Evolutionary conservation across 2,329 filamentous ascomycete genomes (phyloP).

Genomic region (Drechmeria coniospora): DNA sequence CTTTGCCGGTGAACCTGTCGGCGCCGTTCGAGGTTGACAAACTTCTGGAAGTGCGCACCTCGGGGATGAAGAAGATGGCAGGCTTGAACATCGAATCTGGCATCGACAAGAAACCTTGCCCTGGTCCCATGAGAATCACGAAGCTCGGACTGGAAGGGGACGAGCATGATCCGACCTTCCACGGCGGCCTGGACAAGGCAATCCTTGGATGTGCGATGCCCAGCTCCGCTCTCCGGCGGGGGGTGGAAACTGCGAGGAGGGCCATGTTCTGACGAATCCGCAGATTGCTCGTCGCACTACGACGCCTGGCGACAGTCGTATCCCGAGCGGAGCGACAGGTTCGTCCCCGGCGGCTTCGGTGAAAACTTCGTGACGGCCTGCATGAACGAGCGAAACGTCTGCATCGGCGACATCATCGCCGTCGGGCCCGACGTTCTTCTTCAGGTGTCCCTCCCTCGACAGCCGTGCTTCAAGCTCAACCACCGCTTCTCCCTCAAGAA

Average conservation of each 20-base stretch:
- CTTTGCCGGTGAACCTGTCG: conserved; percentile 17
- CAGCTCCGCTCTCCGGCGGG: background rate
- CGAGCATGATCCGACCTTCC: conserved; percentile 45
- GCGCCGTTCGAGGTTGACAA: conserved; percentile 30
- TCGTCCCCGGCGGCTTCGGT: conserved; percentile 44
- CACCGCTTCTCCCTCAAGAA: conserved; percentile 49
- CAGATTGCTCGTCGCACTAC: conserved; percentile 47
- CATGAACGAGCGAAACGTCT: conserved; percentile 49
- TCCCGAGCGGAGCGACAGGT: conserved; percentile 32
- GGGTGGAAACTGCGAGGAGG: background rate
- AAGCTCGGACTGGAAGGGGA: conserved; percentile 39
- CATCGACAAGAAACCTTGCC: conserved; percentile 36
- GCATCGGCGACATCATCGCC: conserved; percentile 45
- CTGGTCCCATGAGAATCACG: conserved; percentile 28
- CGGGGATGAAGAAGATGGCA: conserved; percentile 38
- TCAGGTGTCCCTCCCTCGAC: conserved; percentile 44
- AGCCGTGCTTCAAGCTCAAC: conserved; percentile 55
- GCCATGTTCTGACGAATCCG: background rate
- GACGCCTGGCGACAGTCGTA: conserved; percentile 35
- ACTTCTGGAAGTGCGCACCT: conserved; percentile 40
- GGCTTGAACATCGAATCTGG: conserved; percentile 35
- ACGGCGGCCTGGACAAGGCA: conserved; percentile 49
- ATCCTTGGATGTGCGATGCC: conserved; percentile 36
- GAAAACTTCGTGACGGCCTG: conserved; percentile 44
- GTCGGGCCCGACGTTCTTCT: conserved; percentile 35